Conservation (phyloP, 164 flowering plant genomes). For the Magnolia sinica region DNA sequence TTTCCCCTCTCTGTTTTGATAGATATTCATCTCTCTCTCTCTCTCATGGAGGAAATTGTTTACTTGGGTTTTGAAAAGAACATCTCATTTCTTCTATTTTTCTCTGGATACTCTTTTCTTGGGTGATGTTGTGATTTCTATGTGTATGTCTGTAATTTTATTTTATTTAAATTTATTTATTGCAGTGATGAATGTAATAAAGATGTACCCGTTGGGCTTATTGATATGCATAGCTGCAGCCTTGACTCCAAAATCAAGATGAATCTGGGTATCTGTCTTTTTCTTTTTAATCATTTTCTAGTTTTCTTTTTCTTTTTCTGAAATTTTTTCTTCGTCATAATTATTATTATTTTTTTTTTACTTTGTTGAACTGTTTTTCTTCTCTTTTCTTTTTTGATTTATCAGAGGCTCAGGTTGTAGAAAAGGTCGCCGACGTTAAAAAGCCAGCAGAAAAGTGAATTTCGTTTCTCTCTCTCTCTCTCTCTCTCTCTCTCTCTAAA, state of each 20-base stretch:
- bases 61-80: background rate
- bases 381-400: background rate
- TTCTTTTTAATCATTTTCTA: background rate
- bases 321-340: background rate
- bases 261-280: conserved; percentile 52
- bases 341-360: background rate
- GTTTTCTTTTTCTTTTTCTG: background rate
- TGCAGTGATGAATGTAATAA: conserved; percentile 78
- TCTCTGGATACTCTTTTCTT: background rate
- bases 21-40: background rate
- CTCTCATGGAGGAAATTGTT: background rate
- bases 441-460: conserved; percentile 46
- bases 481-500: background rate
- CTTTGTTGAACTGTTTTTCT: background rate
- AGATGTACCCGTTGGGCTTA: conserved; percentile 75
- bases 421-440: conserved; percentile 44
- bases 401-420: conserved; percentile 67
- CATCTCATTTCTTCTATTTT: background rate
- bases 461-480: background rate
- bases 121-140: background rate
- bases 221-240: conserved; percentile 77
- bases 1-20: background rate
- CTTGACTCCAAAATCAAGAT: conserved; percentile 86
- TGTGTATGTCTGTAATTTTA: too few species aligned
- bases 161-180: background rate